Evolutionary conservation across 2,329 filamentous ascomycete species (phyloP).

Genomic region (Diaporthe humulicola): DNA sequence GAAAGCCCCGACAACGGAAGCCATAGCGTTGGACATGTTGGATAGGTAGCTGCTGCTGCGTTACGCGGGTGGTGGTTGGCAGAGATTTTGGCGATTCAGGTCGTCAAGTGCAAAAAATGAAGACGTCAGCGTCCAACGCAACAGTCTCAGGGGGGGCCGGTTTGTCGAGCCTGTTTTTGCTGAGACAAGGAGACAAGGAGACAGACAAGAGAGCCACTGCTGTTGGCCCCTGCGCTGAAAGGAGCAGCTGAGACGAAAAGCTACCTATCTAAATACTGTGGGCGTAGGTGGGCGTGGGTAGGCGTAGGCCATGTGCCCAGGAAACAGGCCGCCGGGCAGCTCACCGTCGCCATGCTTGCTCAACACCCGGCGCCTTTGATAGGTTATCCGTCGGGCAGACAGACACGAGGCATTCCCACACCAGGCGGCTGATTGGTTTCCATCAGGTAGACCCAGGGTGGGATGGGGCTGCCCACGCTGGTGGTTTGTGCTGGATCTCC

Average conservation of each 20-base stretch:
- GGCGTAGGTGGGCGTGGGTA: background rate
- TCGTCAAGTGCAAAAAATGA: constrained; percentile 6
- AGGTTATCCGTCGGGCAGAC: constrained; percentile 18
- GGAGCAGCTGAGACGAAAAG: background rate
- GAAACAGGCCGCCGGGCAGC: constrained; percentile 12
- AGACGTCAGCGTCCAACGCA: constrained; percentile 25
- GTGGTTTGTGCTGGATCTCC: constrained; percentile 3
- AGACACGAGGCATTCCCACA: constrained; percentile 22
- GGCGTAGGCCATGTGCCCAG: background rate
- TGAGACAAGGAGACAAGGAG: constrained; percentile 1
- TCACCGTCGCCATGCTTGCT: constrained; percentile 23
- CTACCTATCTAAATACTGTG: constrained; percentile 13
- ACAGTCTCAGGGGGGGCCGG: background rate
- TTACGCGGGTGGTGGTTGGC: constrained; percentile 3
- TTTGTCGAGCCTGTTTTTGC: background rate
- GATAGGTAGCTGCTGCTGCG: background rate
- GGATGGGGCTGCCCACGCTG: constrained; percentile 15
- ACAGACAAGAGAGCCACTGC: background rate
- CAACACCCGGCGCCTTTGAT: constrained; percentile 3
- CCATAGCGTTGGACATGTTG: constrained; percentile 38
- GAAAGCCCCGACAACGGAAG: constrained; percentile 60
- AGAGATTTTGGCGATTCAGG: constrained; percentile 21
- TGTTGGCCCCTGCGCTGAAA: constrained; percentile 12
- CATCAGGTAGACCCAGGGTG: background rate
- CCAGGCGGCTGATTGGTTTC: constrained; percentile 26